Percentiles rank a stretch among this genome's conserved stretches.
Evolutionary conservation across 108 stramenopile genomes (phyloP).

Genomic region (Asterionellopsis glacialis): DNA sequence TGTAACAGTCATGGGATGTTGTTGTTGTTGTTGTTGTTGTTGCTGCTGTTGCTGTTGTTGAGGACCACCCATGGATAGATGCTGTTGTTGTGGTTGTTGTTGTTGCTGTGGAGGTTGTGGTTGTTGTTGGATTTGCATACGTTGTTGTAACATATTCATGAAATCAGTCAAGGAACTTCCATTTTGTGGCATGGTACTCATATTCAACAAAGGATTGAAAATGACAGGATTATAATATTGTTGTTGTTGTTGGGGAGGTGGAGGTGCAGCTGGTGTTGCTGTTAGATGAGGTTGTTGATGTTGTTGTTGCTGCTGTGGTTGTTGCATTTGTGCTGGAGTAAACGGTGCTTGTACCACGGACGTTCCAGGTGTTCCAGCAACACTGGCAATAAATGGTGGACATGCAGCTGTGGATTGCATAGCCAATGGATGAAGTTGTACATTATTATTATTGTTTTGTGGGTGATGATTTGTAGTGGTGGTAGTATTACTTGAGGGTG

Average conservation of each 20-base stretch:
- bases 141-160: not conserved
- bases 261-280: not conserved
- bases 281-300: not conserved
- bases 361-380: too few species aligned
- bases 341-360: too few species aligned
- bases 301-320: not conserved
- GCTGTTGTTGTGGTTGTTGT: not conserved
- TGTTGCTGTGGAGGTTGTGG: not conserved
- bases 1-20: not conserved
- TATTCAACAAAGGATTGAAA: not conserved
- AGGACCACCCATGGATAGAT: not conserved
- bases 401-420: constrained; percentile 29
- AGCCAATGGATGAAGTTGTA: constrained; percentile 20
- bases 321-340: too few species aligned
- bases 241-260: not conserved
- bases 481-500: not conserved
- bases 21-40: not conserved
- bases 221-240: not conserved
- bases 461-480: not conserved
- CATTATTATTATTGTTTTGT: too few species aligned
- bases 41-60: not conserved
- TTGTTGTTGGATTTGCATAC: constrained; percentile 2
- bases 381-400: constrained; percentile 12
- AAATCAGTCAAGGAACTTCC: not conserved
- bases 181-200: not conserved